These are phyloP conservation scores for Cladosporium sp. DNA, from an alignment of 2,329 filamentous ascomycete species.

Conservation along the genomic window DNA sequence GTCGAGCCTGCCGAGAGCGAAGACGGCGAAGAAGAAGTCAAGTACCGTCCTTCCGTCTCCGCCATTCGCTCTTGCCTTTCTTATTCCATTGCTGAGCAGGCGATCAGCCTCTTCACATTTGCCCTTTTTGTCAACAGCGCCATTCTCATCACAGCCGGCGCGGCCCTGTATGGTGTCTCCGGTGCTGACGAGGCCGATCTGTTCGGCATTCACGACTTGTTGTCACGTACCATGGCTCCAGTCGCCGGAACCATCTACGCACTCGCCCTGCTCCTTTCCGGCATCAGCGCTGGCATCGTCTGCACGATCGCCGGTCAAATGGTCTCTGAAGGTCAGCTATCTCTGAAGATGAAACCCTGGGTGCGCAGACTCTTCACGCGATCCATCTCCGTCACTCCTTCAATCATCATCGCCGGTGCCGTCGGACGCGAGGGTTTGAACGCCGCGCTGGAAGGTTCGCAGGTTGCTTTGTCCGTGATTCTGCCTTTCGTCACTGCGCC, in stretches of 20 bases:
- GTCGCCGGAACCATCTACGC: conserved; percentile 82
- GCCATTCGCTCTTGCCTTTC: conserved; percentile 38
- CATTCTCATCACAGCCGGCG: conserved; percentile 57
- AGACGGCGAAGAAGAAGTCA: conserved; percentile 27
- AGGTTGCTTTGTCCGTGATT: conserved; percentile 74
- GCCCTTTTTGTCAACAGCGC: conserved; percentile 41
- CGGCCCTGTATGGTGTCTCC: conserved; percentile 61
- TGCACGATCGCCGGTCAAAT: conserved; percentile 90
- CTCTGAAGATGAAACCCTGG: conserved; percentile 73
- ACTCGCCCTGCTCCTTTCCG: conserved; percentile 73
- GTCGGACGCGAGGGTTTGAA: conserved; percentile 69
- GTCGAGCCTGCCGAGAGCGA: conserved; percentile 9
- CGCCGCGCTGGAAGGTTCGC: conserved; percentile 67
- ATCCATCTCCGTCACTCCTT: conserved; percentile 74
- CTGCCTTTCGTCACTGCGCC: conserved; percentile 80
- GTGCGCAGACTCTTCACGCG: conserved; percentile 72
- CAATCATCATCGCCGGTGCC: conserved; percentile 77
- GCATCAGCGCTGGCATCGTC: conserved; percentile 76
- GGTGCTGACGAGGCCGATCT: conserved; percentile 67
- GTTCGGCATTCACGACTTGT: conserved; percentile 74
- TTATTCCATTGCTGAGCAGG: conserved; percentile 38
- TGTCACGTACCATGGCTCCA: conserved; percentile 64
- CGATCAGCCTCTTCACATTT: conserved; percentile 39
- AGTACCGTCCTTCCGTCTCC: conserved; percentile 36
- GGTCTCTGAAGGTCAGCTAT: conserved; percentile 77